Conservation (phyloP, 2,329 filamentous ascomycete species). For the Helminthosporium solani region DNA sequence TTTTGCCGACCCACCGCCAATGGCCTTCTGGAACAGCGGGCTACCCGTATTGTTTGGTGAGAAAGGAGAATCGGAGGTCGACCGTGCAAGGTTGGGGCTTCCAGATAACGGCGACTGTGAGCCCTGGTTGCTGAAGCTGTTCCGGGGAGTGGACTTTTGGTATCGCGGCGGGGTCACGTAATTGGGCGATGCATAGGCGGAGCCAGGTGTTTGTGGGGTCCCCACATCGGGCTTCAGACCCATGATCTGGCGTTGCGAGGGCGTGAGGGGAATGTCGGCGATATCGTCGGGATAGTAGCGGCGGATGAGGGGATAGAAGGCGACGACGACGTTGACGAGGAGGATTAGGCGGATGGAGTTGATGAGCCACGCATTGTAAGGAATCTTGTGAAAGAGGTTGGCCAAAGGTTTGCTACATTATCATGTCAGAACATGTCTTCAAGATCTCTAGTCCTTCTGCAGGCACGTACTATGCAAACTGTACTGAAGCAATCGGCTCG, state of each 20-base stretch:
- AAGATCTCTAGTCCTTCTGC: not conserved
- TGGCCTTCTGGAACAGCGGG: constrained; percentile 67
- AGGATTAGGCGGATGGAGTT: constrained; percentile 56
- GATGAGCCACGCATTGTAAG: constrained; percentile 43
- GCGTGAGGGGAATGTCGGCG: constrained; percentile 85
- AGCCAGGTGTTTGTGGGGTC: constrained; percentile 63
- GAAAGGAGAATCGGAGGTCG: constrained; percentile 47
- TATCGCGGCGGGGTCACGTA: constrained; percentile 89
- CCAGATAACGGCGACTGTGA: constrained; percentile 60
- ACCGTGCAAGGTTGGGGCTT: constrained; percentile 43
- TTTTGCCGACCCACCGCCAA: constrained; percentile 54
- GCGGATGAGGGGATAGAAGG: constrained; percentile 71
- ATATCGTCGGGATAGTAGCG: constrained; percentile 66
- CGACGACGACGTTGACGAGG: constrained; percentile 64
- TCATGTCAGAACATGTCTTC: constrained; percentile 14
- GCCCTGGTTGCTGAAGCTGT: constrained; percentile 54
- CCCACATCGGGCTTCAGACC: constrained; percentile 68
- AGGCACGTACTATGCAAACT: constrained; percentile 25
- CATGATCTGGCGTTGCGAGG: constrained; percentile 81
- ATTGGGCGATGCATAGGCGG: constrained; percentile 48
- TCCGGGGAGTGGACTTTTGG: constrained; percentile 69
- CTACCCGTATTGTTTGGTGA: constrained; percentile 50
- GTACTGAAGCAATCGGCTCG: constrained; percentile 21
- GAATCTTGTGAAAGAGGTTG: constrained; percentile 37
- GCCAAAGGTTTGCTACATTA: constrained; percentile 40